Base-by-base conservation (phyloP, 2,329 filamentous ascomycete species). In the Curvularia spicifera region DNA sequence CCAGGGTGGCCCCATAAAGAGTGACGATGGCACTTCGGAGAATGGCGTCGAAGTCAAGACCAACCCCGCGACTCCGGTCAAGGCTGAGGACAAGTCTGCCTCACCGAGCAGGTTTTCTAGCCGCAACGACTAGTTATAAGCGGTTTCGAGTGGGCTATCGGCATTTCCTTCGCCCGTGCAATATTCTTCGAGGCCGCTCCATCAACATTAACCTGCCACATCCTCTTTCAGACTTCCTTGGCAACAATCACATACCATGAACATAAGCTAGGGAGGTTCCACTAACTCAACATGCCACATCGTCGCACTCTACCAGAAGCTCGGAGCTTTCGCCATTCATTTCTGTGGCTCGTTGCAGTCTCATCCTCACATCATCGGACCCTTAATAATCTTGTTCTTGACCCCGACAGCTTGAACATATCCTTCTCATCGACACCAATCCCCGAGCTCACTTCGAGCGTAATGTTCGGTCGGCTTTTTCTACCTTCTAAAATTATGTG, bases 11-110 rank as follows among this genome's bases (percentile, higher is more conserved):
- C 65, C 65, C 2, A 64, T 71, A 57, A 71, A 71, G 62, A 66
- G 64, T 39, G 72, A 74, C 0, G 69, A 76, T 15, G 69, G 66
- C 24, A 55, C 60, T 22, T 71, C 73, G 26, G 72, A 76, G 31
- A 67, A 70, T 42, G 71, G 63, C 18, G 53, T 64, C 31, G 71
- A 74, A 15, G 65, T 64, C 59, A 72, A 74, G 65, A 70, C 72
- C 18, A 72, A 65, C 45, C 74, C 74, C n/a, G 65, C 71, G 13
- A 76, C 73, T 31, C 73, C 74, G 9, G 63, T 74, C 63, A 76
- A 76, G 58, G 55, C 61, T 8, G 71, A 70, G 10, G 68, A 67
- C 29, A 59, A 59, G 47, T 57, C 66, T 37, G 56, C 59, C 43
- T 73, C 71, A 12, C 71, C 73, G 28, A 66, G 57, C 57, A 66